These are phyloP conservation scores for Myotisia sp. DNA, from an alignment of 2,329 filamentous ascomycete genomes.

Conservation along the genomic window DNA sequence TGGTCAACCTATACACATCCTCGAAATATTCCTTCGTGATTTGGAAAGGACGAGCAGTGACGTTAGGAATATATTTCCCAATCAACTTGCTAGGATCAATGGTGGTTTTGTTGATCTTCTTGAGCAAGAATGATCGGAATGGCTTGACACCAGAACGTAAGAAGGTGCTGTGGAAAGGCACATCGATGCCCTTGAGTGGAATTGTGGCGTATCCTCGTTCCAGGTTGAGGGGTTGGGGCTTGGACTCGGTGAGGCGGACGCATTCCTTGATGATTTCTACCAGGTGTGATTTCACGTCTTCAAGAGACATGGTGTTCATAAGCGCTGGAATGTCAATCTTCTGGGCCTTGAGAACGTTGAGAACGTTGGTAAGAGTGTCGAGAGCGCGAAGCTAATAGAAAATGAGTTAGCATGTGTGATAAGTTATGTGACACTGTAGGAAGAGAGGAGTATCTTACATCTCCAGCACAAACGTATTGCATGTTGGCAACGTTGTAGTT, in stretches of 20 bases:
- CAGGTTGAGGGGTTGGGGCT: conserved; percentile 75
- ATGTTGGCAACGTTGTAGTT: conserved; percentile 71
- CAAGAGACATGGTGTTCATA: conserved; percentile 70
- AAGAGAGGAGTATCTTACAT: conserved; percentile 28
- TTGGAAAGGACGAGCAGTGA: conserved; percentile 89
- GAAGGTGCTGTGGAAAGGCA: conserved; percentile 98
- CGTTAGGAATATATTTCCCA: conserved; percentile 98
- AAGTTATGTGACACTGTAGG: conserved; percentile 1
- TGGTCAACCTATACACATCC: conserved; percentile 91
- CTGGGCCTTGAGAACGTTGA: conserved; percentile 91
- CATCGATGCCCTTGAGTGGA: conserved; percentile 90
- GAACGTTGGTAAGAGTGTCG: conserved; percentile 58
- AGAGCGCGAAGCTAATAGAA: conserved; percentile 42
- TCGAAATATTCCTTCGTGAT: conserved; percentile 98
- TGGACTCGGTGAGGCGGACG: conserved; percentile 72
- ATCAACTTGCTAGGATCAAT: conserved; percentile 95
- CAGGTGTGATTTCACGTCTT: conserved; percentile 81
- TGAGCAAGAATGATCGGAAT: conserved; percentile 93
- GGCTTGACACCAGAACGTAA: conserved; percentile 96
- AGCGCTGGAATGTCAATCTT: conserved; percentile 94
- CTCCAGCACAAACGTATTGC: conserved; percentile 55
- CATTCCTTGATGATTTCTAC: conserved; percentile 82
- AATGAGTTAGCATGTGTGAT: conserved; percentile 9
- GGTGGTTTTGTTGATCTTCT: conserved; percentile 99
- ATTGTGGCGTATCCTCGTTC: conserved; percentile 95